Conservation (phyloP, 768 basidiomycete genomes). For the Nidula microcarpa region DNA sequence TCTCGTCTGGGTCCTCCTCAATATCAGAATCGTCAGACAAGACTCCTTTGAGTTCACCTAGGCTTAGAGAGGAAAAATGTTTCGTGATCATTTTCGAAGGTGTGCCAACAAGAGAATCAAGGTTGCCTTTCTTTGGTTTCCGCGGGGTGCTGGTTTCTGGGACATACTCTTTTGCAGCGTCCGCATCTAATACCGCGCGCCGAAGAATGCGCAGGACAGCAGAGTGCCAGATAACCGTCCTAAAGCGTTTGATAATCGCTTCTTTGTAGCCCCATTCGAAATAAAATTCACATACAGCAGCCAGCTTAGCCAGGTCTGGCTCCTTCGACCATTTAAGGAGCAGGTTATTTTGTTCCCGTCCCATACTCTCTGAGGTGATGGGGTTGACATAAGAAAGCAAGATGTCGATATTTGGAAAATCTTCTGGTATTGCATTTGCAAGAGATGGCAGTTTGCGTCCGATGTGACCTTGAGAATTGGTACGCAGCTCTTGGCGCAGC, state of each 20-base stretch:
- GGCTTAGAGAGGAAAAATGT: conserved; percentile 47
- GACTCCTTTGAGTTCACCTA: conserved; percentile 18
- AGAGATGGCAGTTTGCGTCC: conserved; percentile 63
- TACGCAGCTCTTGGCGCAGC: conserved; percentile 60
- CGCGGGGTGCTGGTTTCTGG: conserved; percentile 32
- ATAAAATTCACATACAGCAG: conserved; percentile 77
- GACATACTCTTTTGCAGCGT: conserved; percentile 17
- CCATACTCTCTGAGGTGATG: conserved; percentile 64
- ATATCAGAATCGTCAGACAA: conserved; percentile 23
- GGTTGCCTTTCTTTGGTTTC: conserved; percentile 24
- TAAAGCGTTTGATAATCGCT: conserved; percentile 78
- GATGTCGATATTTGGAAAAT: conserved; percentile 72
- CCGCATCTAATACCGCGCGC: conserved; percentile 52
- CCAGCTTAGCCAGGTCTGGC: conserved; percentile 68
- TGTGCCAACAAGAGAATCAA: conserved; percentile 31
- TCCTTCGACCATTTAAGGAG: conserved; percentile 49
- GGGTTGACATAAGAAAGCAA: conserved; percentile 78
- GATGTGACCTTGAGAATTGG: conserved; percentile 62
- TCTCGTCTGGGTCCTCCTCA: conserved; percentile 31
- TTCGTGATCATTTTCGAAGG: conserved; percentile 53
- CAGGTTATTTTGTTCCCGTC: conserved; percentile 31
- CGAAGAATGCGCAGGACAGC: conserved; percentile 69
- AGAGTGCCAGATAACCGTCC: conserved; percentile 79
- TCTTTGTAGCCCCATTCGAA: conserved; percentile 93
- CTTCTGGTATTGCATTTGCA: conserved; percentile 57